Evolutionary conservation across 2,329 filamentous ascomycete species (phyloP).

Genomic region (Fusarium verticillioides): DNA sequence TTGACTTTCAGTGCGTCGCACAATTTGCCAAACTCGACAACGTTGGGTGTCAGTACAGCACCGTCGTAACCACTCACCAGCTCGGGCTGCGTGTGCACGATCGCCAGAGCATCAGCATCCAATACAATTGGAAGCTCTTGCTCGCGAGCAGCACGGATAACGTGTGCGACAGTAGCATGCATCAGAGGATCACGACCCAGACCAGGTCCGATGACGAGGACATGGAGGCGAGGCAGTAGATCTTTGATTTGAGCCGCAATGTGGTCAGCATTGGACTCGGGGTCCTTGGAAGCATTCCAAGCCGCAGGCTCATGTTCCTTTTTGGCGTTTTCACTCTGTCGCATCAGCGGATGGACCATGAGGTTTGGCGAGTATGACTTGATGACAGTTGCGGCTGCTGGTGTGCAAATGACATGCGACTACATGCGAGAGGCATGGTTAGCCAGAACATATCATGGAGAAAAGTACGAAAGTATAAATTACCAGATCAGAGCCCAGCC

Average conservation of each 20-base stretch:
- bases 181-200: conserved; percentile 90
- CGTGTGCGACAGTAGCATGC: conserved; percentile 83
- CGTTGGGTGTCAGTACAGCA: conserved; percentile 93
- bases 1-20: conserved; percentile 80
- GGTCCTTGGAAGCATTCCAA: conserved; percentile 29
- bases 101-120: conserved; percentile 87
- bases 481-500: conserved; percentile 91
- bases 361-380: conserved; percentile 98
- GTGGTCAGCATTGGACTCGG: conserved; percentile 65
- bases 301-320: conserved; percentile 57
- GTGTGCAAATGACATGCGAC: conserved; percentile 97
- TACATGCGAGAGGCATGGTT: conserved; percentile 46
- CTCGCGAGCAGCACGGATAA: conserved; percentile 82
- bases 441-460: not conserved
- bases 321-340: conserved; percentile 67
- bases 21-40: conserved; percentile 88
- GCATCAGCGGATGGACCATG: conserved; percentile 98
- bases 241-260: conserved; percentile 77
- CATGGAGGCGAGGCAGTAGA: conserved; percentile 88
- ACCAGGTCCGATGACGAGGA: conserved; percentile 91
- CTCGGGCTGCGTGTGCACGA: conserved; percentile 80
- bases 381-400: conserved; percentile 85
- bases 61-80: conserved; percentile 83
- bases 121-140: conserved; percentile 82
- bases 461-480: conserved; percentile 24